These are phyloP conservation scores for Plenodomus biglobosus DNA, from an alignment of 2,329 filamentous ascomycete genomes.

Conservation along the genomic window DNA sequence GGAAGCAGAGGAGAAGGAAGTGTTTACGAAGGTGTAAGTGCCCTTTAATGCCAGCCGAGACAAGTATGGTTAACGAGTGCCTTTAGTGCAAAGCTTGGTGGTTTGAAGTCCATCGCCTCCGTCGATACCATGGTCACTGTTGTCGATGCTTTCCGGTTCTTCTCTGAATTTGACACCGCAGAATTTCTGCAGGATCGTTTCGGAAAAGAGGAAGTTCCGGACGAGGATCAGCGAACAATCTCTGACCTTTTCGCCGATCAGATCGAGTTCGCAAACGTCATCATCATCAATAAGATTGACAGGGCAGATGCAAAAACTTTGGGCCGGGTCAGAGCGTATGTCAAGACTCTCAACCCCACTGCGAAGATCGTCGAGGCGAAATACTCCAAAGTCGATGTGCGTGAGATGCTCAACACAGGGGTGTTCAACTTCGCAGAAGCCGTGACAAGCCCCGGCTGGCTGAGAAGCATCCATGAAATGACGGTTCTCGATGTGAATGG, in stretches of 20 bases:
- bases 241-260: slow-evolving; percentile 76
- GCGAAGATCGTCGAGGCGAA: slow-evolving; percentile 65
- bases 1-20: slow-evolving; percentile 49
- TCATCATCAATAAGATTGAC: slow-evolving; percentile 71
- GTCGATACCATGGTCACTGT: slow-evolving; percentile 73
- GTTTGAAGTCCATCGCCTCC: slow-evolving; percentile 64
- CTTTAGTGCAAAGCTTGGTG: slow-evolving; percentile 51
- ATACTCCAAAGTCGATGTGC: slow-evolving; percentile 62
- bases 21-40: slow-evolving; percentile 52
- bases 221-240: slow-evolving; percentile 71
- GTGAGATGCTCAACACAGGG: slow-evolving; percentile 65
- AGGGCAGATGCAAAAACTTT: slow-evolving; percentile 56
- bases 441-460: slow-evolving; percentile 67
- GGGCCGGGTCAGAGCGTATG: slow-evolving; percentile 54
- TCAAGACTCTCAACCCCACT: slow-evolving; percentile 65
- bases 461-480: slow-evolving; percentile 70
- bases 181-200: slow-evolving; percentile 67
- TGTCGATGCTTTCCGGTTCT: slow-evolving; percentile 72
- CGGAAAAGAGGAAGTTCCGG: slow-evolving; percentile 56
- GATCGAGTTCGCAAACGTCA: slow-evolving; percentile 74
- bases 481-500: slow-evolving; percentile 60
- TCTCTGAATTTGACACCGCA: slow-evolving; percentile 70
- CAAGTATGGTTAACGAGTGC: background rate
- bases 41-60: background rate
- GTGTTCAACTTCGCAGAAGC: slow-evolving; percentile 66